phyloP scores from a whole-genome alignment of 164 flowering plant genomes.

The Vitis cinerea region DNA sequence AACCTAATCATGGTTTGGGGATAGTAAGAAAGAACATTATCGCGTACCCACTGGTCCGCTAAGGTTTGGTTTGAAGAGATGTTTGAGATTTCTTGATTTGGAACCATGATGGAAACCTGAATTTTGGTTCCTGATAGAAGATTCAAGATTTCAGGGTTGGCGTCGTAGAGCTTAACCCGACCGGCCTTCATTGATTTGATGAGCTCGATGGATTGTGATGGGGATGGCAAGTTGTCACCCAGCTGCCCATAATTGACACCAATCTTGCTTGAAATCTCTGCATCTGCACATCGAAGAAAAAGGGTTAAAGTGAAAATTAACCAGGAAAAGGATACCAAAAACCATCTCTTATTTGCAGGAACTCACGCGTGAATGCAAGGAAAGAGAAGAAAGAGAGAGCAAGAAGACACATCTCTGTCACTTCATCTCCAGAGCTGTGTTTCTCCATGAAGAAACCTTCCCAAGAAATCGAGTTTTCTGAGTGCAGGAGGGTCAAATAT shows the following conservation, averaged over 20 bases:
- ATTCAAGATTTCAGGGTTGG: conserved; percentile 33
- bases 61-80: conserved; percentile 26
- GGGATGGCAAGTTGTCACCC: conserved; percentile 37
- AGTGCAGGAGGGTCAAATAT: too few relatives aligned
- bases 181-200: conserved; percentile 26
- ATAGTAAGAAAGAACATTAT: conserved; percentile 30
- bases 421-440: too few relatives aligned
- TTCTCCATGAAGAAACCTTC: too few relatives aligned
- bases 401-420: conserved; percentile 6
- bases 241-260: conserved; percentile 41
- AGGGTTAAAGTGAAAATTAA: neutral
- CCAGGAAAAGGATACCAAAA: neutral
- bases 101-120: conserved; percentile 37
- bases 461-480: too few relatives aligned
- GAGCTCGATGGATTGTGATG: conserved; percentile 24
- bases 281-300: conserved; percentile 14
- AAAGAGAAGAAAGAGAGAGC: conserved; percentile 14
- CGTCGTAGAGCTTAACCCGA: conserved; percentile 34
- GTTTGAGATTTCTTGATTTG: conserved; percentile 23
- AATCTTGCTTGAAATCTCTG: conserved; percentile 11
- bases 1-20: conserved; percentile 34
- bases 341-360: neutral
- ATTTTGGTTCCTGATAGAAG: conserved; percentile 24
- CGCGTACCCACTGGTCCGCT: conserved; percentile 37
- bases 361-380: conserved; percentile 30